Evolutionary conservation across 2,329 filamentous ascomycete genomes (phyloP), one percentile per base, ranked within the genome.

Genomic region (Stachybotrys chlorohalonatus): DNA sequence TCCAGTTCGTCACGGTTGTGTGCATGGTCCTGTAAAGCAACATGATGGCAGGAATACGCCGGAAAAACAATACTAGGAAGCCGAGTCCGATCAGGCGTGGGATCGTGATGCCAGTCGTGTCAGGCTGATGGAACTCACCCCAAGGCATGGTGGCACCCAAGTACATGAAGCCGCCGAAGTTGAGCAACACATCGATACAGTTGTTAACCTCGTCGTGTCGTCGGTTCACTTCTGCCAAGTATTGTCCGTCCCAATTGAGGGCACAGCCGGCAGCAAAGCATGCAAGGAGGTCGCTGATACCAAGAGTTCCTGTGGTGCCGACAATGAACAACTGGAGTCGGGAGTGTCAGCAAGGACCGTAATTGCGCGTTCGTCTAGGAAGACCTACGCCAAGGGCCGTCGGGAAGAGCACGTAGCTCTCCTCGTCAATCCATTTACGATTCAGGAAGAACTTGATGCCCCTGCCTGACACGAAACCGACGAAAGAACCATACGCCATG

Each of bases 401-500:
- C 15, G 46, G 46, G 46, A 47, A 47, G 11, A 47, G 46, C 46
- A 47, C 46, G 6, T 47, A 47, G 46, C 46, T 47, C 46, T 47
- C 46, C 46, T 47, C 46, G n/a, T 47, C 46, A 16, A 47, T 47
- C 46, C 46, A 47, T 24, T 47, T 47, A n/a, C 46, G 46, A 16
- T n/a, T 24, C 46, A 47, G 16, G 46, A n/a, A 47, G 17, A 47
- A 47, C 46, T 47, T 47, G 6, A 47, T n/a, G 8, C 46, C 46
- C 46, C n/a, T 42, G 32, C 55, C 57, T 8, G 54, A 57, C 3
- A 54, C 16, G 24, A 54, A 56, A 13, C 59, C 75, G 7, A 74
- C 59, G 30, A 74, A 54, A 11, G 66, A 64, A 31, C 76, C 76
- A 55, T 77, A 75, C 0, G 63, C 66, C 16, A 71, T 65, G 15